phyloP scores from a whole-genome alignment of 805 yeast species.

The Suhomyces kilbournensis region DNA sequence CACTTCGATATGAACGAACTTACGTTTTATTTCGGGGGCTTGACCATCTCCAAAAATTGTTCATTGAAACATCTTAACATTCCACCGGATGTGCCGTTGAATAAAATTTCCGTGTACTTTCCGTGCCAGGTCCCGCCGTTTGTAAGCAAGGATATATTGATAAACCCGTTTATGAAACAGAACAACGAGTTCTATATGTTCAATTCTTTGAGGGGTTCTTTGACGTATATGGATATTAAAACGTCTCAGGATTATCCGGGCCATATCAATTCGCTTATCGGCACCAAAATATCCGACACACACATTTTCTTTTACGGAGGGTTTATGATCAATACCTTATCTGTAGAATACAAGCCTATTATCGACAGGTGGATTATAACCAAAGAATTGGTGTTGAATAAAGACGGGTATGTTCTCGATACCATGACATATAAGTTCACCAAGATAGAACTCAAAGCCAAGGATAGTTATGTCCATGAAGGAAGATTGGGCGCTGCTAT shows the following conservation, averaged over 20 bases:
- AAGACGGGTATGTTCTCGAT: slow-evolving; percentile 60
- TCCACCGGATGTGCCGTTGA: slow-evolving; percentile 27
- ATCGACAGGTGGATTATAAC: slow-evolving; percentile 36
- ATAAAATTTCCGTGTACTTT: slow-evolving; percentile 34
- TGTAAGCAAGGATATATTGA: slow-evolving; percentile 33
- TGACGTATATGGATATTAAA: slow-evolving; percentile 25
- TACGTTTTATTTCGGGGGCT: slow-evolving; percentile 39
- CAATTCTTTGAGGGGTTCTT: slow-evolving; percentile 32
- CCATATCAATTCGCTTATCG: slow-evolving; percentile 47
- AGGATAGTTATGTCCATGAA: slow-evolving; percentile 11
- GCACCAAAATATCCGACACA: slow-evolving; percentile 50
- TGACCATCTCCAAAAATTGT: slow-evolving; percentile 15
- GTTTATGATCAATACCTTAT: slow-evolving; percentile 37
- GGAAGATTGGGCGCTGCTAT: slow-evolving; percentile 36
- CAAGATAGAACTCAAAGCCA: slow-evolving; percentile 31
- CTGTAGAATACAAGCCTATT: slow-evolving; percentile 20
- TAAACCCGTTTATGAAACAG: slow-evolving; percentile 44
- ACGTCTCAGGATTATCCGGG: slow-evolving; percentile 47
- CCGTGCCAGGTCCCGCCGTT: slow-evolving; percentile 40
- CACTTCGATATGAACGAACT: slow-evolving; percentile 29
- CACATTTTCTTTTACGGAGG: slow-evolving; percentile 73
- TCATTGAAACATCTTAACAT: slow-evolving; percentile 28
- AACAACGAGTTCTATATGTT: slow-evolving; percentile 24
- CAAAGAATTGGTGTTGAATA: slow-evolving; percentile 47
- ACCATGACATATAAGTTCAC: slow-evolving; percentile 45